Evolutionary conservation across 2,329 filamentous ascomycete genomes (phyloP), one percentile per base, ranked within the genome.

Genomic region (Karstenula rhodostoma): DNA sequence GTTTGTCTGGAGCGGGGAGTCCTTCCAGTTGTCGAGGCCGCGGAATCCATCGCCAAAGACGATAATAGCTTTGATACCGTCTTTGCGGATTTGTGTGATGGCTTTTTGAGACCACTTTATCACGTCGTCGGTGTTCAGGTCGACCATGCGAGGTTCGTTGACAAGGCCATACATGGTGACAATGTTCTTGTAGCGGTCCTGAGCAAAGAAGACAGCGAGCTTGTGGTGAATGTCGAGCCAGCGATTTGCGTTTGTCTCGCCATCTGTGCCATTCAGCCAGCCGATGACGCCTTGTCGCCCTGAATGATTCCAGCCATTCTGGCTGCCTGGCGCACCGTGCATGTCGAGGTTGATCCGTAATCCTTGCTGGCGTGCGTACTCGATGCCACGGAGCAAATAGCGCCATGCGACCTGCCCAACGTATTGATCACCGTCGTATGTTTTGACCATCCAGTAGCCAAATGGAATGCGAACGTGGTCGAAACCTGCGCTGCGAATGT

Each of bases 241-340:
- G 37, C 94, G 88, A 70, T 96, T 86, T 0, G 85, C 90, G 75
- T 97, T 97, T 15, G 88, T 77, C 1, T 85, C 83, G 12, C 95
- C 94, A 72, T 97, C 84, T 0, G 92, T 90, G n/a, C 95, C 95
- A 70, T 95, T 95, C 42, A 98, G 81, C 95, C 95, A 99, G 27
- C 87, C 85, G 64, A 98, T 94, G 1, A 79, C 62, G 1, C 95
- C 94, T 75, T 91, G 89, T 10, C 89, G 87, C 0, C 95, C 95
- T 68, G 92, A 96, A 78, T 99, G 95, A 71, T 97, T 97, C 94
- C 94, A 98, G 1, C 95, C 95, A 72, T 99, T 99, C 74, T 98
- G 95, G 62, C 91, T 94, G 0, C 95, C 95, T 0, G 94, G 94
- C 0, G 95, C 83, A n/a, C 86, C 93, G 79, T 99, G 95, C 4